Conservation (phyloP, 2,329 filamentous ascomycete genomes). For the Drechslerella coelobrocha region DNA sequence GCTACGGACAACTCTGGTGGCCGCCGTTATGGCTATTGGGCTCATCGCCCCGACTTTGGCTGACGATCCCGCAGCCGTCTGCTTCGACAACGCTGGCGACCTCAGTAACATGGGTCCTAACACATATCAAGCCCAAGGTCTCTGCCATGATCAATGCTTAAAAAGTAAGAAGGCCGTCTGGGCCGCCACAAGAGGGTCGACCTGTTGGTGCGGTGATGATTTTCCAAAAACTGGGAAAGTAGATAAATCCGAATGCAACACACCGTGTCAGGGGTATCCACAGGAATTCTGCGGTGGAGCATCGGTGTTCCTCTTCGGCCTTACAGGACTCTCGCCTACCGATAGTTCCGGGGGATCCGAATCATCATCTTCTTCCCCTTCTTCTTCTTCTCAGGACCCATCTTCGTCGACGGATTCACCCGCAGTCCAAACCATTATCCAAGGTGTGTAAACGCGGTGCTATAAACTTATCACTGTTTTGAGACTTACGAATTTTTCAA, state of each 20-base stretch:
- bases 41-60: constrained; percentile 26
- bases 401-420: constrained; percentile 24
- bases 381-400: neutral
- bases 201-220: constrained; percentile 76
- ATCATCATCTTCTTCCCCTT: neutral
- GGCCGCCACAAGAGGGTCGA: constrained; percentile 66
- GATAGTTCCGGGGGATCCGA: constrained; percentile 11
- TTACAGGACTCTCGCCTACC: constrained; percentile 48
- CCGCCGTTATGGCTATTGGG: constrained; percentile 31
- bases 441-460: constrained; percentile 49
- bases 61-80: constrained; percentile 5
- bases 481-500: neutral
- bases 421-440: constrained; percentile 51
- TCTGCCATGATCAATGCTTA: constrained; percentile 29
- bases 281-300: constrained; percentile 67
- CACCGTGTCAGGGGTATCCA: constrained; percentile 69
- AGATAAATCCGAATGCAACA: constrained; percentile 68
- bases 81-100: constrained; percentile 32
- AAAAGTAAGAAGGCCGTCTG: constrained; percentile 62
- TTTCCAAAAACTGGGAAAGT: constrained; percentile 69
- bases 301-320: constrained; percentile 27
- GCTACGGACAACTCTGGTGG: constrained; percentile 28
- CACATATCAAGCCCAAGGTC: constrained; percentile 43
- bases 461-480: neutral
- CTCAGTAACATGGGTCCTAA: constrained; percentile 31